These are phyloP conservation scores for Blyttiomyces sp. DNA, from an alignment of 371 early-diverging fungal genomes.

Conservation along the genomic window DNA sequence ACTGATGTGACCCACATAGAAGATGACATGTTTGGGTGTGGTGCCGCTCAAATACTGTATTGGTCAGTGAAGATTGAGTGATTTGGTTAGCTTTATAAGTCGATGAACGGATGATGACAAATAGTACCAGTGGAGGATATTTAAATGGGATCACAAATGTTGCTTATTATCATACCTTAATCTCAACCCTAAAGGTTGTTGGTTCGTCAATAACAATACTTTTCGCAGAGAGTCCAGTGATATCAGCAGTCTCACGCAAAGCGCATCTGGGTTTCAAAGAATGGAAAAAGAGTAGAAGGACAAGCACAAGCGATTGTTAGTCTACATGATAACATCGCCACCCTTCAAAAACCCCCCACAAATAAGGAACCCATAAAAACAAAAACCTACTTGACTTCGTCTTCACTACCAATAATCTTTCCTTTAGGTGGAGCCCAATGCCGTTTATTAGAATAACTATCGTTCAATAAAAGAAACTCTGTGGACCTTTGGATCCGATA, in stretches of 20 bases:
- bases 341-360: no score
- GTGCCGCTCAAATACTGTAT: conserved; percentile 69
- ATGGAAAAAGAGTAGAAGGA: background rate
- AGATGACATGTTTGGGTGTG: conserved; percentile 76
- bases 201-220: conserved; percentile 66
- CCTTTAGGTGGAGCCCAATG: conserved; percentile 88
- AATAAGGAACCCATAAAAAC: background rate
- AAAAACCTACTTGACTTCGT: conserved; percentile 70
- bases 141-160: background rate
- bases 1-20: conserved; percentile 67
- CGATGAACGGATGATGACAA: no score
- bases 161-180: conserved; percentile 38
- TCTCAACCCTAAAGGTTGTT: conserved; percentile 66
- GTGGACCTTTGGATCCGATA: conserved; percentile 34
- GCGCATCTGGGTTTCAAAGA: conserved; percentile 59
- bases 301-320: no score
- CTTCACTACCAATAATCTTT: conserved; percentile 72
- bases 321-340: no score
- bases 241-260: conserved; percentile 70
- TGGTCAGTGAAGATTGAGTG: background rate
- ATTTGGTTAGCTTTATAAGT: background rate
- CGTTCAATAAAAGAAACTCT: conserved; percentile 82
- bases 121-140: no score
- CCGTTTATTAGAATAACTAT: conserved; percentile 73
- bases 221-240: conserved; percentile 68